Evolutionary conservation across 495 filamentous ascomycete species (phyloP), one percentile per base, ranked within the genome.

Genomic region (Lineolata rhizophorae): DNA sequence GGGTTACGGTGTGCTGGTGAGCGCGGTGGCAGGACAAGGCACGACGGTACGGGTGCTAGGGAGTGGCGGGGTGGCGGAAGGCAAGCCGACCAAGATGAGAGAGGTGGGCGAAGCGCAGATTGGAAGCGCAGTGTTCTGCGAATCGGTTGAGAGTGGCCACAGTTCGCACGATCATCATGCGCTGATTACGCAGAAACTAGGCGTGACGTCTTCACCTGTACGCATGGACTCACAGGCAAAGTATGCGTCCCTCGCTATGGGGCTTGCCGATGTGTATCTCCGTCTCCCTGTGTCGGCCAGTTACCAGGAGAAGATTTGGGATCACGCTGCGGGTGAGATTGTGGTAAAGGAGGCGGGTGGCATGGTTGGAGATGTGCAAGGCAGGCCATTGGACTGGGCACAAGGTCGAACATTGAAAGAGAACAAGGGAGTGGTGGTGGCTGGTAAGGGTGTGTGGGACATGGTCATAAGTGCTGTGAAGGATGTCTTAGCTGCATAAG

Each of bases 221-320:
- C 62, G 81, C 22, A 78, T 95, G 72, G 87, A 99, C 56, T 93
- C 82, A 13, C 90, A 95, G 55, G 83, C 87, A 34, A 99, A 99
- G 52, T 99, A 99, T 49, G 85, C 72, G 28, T 83, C 76, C 2
- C 84, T 99, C 48, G 84, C 90, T n/a, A 61, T 87, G 37, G 87
- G 87, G 16, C 83, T 84, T 4, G 87, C 83, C 27, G 90, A 99
- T 45, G 70, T 99, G 40, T 95, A 95, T 51, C 58, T 97, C 41
- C 64, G 87, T 31, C 56, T 99, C 18, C 87, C 90, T 12, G 71
- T 75, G 9, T 72, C 71, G 46, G 70, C 72, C 15, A 21, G 9
- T 16, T 99, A 95, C 54, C 70, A 91, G 56, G 87, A 99, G 63
- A 99, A 99, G 64, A 95, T 99, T 41, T 99, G 87, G 87, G 87